Evolutionary conservation across 805 yeast species (phyloP).

Genomic region (Lipomyces starkeyi): DNA sequence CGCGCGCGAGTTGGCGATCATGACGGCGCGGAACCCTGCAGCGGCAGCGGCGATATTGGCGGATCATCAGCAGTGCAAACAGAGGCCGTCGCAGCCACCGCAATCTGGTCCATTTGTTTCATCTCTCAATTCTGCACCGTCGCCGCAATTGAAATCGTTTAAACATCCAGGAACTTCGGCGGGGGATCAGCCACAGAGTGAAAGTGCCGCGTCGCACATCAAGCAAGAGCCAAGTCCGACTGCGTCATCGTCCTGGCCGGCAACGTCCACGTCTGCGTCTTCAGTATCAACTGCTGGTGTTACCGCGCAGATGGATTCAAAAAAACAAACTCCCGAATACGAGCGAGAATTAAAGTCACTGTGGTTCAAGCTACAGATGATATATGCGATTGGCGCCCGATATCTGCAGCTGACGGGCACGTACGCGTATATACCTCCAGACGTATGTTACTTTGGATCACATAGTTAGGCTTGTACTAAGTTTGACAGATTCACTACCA

Average conservation of each 20-base stretch:
- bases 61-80: neutral
- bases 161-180: neutral
- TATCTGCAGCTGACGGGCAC: slow-evolving; percentile 32
- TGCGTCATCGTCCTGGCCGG: neutral
- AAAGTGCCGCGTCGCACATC: neutral
- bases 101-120: neutral
- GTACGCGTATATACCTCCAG: slow-evolving; percentile 28
- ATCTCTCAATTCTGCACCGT: slow-evolving; percentile 2
- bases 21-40: slow-evolving; percentile 16
- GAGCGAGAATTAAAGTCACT: slow-evolving; percentile 12
- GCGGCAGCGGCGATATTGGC: neutral
- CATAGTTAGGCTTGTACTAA: neutral
- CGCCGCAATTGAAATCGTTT: neutral
- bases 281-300: neutral
- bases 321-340: neutral
- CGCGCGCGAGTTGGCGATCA: slow-evolving; percentile 23
- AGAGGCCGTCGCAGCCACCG: slow-evolving; percentile 5
- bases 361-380: slow-evolving; percentile 36
- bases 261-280: neutral
- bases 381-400: slow-evolving; percentile 36
- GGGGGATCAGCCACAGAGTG: neutral
- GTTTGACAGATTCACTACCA: slow-evolving; percentile 24
- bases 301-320: neutral
- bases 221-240: neutral
- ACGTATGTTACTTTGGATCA: slow-evolving; percentile 14